Evolutionary conservation across 768 basidiomycete genomes (phyloP).

Genomic region (Harrya chromipes): DNA sequence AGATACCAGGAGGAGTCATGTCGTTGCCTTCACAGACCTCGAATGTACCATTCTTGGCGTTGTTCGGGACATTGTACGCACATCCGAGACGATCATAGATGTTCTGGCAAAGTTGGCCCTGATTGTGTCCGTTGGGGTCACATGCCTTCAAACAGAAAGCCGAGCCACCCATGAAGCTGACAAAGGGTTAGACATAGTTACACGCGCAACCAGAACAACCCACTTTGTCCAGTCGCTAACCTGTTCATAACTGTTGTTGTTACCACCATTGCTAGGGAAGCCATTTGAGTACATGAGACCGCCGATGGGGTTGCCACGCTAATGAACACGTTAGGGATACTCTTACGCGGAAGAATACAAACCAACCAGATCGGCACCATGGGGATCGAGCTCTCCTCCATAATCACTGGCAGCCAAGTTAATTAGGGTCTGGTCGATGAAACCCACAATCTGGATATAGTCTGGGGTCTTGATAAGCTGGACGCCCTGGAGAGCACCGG

Average conservation of each 20-base stretch:
- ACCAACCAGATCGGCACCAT: constrained; percentile 60
- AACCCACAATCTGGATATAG: constrained; percentile 62
- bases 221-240: constrained; percentile 69
- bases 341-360: constrained; percentile 5
- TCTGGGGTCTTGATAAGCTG: constrained; percentile 59
- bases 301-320: constrained; percentile 79
- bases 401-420: constrained; percentile 51
- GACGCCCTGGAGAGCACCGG: constrained; percentile 57
- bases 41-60: constrained; percentile 56
- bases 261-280: constrained; percentile 40
- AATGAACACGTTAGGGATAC: neutral
- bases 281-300: constrained; percentile 63
- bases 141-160: constrained; percentile 73
- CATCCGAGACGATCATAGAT: constrained; percentile 75
- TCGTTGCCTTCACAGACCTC: constrained; percentile 65
- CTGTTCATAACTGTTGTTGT: constrained; percentile 48
- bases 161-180: constrained; percentile 65
- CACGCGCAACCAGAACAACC: constrained; percentile 15
- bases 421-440: constrained; percentile 57
- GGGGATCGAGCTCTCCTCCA: constrained; percentile 77
- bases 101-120: constrained; percentile 62
- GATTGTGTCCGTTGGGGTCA: constrained; percentile 52
- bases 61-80: constrained; percentile 66
- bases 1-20: constrained; percentile 57
- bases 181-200: constrained; percentile 11